Conservation (phyloP, 495 filamentous ascomycete species). For the Beverwykella pulmonaria region DNA sequence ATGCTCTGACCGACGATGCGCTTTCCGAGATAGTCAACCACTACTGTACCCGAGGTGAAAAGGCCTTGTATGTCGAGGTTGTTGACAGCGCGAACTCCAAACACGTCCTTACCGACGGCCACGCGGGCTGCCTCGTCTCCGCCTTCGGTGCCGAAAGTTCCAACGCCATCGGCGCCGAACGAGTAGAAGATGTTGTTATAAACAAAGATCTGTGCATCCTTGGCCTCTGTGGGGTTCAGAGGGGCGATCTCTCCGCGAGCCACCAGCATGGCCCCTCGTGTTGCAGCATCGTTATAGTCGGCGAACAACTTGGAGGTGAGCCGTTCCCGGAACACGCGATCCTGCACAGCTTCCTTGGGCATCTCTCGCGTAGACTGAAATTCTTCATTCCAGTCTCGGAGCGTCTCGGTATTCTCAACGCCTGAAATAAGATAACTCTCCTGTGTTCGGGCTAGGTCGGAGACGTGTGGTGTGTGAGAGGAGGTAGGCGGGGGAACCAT, state of each 20-base stretch:
- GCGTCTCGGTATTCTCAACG: constrained; percentile 86
- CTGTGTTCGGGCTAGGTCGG: constrained; percentile 87
- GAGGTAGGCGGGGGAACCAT: constrained; percentile 70
- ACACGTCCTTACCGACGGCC: constrained; percentile 94
- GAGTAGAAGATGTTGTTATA: constrained; percentile 99
- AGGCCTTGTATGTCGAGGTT: constrained; percentile 93
- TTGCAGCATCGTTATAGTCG: constrained; percentile 94
- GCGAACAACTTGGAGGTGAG: constrained; percentile 94
- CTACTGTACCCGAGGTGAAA: constrained; percentile 92
- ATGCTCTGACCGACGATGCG: constrained; percentile 98
- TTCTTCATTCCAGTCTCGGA: constrained; percentile 99
- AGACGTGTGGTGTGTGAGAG: constrained; percentile 66
- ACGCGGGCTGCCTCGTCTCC: constrained; percentile 96
- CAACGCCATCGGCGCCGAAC: constrained; percentile 95
- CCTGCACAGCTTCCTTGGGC: constrained; percentile 88
- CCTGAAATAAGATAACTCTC: constrained; percentile 89
- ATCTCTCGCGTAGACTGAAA: constrained; percentile 96
- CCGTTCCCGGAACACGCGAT: constrained; percentile 93
- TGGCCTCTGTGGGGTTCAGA: constrained; percentile 91
- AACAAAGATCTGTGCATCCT: constrained; percentile 96
- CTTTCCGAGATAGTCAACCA: constrained; percentile 96
- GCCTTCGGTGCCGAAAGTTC: constrained; percentile 93
- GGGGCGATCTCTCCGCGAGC: constrained; percentile 91
- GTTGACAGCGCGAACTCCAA: constrained; percentile 91
- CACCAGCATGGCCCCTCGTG: constrained; percentile 89